Base-by-base conservation (phyloP, 192 early-diverging fungal species). In the Coemansia sp. region DNA sequence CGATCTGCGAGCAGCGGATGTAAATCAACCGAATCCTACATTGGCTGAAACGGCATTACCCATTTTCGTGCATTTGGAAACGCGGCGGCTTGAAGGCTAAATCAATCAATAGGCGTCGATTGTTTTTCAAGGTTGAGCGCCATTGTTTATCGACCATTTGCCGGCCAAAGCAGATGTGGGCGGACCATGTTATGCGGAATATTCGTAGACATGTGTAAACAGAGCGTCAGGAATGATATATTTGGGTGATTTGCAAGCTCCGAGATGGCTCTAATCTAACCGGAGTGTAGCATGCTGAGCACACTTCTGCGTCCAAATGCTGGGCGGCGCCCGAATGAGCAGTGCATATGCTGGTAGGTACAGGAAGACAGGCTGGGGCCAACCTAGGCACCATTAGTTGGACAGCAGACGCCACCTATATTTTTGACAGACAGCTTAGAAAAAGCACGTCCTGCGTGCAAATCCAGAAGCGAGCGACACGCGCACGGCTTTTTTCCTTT, bases 31-130 rank as follows among this genome's bases (percentile, higher is more conserved):
- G 59, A 51, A 23, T 22, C 10, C 18, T 49, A 47, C 59, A 61
- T 61, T 8, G 49, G 44, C 9, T 49, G 34, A 60, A 49, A 34
- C 24, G 32, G 34, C 12, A 25, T 31, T 22, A 14, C 19, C 19
- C 49, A 60, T 60, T 60, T 60, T 25, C 14, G 58, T 60, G 58
- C 58, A 60, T 60, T 4, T 48, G 24, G 28, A 24, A 28, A 44
- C 38, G n/a, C n/a, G 38, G 38, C 38, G 38, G 38, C 38, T 44
- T 44, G 12, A 44, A 44, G 38, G 12, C 38, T 44, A 14, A 44
- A 44, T 44, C 38, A 44, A 44, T 44, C 38, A 44, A 44, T 14
- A 44, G 16, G 12, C 38, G 38, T 44, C 38, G 38, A 44, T 31
- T 31, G 18, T 27, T 58, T n/a, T 41, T 58, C 41, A 41, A 58